Evolutionary conservation across 2,329 filamentous ascomycete genomes (phyloP).

Genomic region (Hymenotorrendiella dingleyae): DNA sequence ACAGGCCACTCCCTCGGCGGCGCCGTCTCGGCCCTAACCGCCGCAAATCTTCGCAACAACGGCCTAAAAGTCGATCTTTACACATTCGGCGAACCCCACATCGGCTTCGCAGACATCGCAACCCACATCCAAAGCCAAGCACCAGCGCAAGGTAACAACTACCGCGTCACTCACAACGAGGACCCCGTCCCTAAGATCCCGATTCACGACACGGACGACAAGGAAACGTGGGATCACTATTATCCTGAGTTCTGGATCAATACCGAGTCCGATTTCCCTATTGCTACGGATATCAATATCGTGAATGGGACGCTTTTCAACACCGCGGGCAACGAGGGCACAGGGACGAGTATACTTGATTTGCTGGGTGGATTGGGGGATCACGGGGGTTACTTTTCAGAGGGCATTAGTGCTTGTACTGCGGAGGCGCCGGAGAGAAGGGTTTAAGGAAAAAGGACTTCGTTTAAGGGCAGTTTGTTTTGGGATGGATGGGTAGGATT

Average conservation of each 20-base stretch:
- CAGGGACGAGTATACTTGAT: conserved; percentile 1
- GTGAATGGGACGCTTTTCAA: conserved; percentile 6
- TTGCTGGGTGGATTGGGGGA: background rate
- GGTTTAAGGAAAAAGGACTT: no score
- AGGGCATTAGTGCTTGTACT: no score
- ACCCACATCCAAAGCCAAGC: conserved; percentile 24
- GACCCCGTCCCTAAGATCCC: conserved; percentile 67
- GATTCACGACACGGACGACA: conserved; percentile 30
- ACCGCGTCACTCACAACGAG: conserved; percentile 59
- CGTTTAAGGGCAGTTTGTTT: no score
- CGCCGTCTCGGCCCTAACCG: conserved; percentile 26
- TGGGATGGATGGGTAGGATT: no score
- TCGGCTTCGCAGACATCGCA: conserved; percentile 26
- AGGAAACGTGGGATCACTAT: conserved; percentile 21
- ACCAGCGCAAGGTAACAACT: conserved; percentile 36
- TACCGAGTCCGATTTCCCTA: conserved; percentile 10
- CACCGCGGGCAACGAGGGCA: conserved; percentile 14
- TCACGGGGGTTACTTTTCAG: conserved; percentile 11
- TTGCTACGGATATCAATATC: conserved; percentile 1
- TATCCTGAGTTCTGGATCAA: conserved; percentile 23
- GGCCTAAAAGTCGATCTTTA: conserved; percentile 23
- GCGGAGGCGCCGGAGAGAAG: no score
- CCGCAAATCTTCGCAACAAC: conserved; percentile 18
- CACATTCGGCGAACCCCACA: conserved; percentile 30
- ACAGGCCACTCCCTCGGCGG: conserved; percentile 30